Base-by-base conservation (phyloP, 495 filamentous ascomycete genomes). In the Monascus purpureus region DNA sequence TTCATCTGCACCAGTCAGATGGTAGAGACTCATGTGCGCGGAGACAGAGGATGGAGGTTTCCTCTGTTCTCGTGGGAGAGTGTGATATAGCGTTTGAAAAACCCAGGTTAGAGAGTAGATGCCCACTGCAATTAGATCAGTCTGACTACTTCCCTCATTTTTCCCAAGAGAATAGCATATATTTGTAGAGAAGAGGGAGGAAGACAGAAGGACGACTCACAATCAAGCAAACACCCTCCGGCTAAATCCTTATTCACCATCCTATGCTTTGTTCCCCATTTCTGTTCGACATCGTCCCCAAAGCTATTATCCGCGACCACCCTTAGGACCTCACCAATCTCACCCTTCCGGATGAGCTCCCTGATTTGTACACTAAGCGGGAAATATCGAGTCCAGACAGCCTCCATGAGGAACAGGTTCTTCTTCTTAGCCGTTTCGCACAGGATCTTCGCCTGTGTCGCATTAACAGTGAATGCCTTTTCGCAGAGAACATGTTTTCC, bases 321-420 rank as follows among this genome's bases (percentile, higher is more conserved):
- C 17, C 86, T 70, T 22, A 80, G 68, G 3, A 94, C 77, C 26
- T 74, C 71, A 6, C 88, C 87, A 40, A 95, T 77, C 33, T 61
- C 65, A 1, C 80, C 79, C 1, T 65, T 59, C 33, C 64, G 55
- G 33, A 92, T 76, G 43, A 84, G 44, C 32, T 84, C 66, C 24
- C 84, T 56, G 13, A 94, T 57, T 53, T 88, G 73, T 35, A 80
- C 70, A 40, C 73, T 79, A 3, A 88, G 52, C 1, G 88, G 88
- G 63, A 93, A 92, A 52, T 81, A 90, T 14, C 88, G 63, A 24
- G 87, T 95, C 88, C 90, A 95, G 8, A 95, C 82, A 12, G 87
- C 87, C 62, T 96, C 88, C 84, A 94, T 93, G 23, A 96, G 54
- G 60, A 95, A 94, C 13, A 94, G 47, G n/a, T 74, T 72, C 68